phyloP scores from a whole-genome alignment of 441 rosid genomes.

The Syzygium syzygioides region DNA sequence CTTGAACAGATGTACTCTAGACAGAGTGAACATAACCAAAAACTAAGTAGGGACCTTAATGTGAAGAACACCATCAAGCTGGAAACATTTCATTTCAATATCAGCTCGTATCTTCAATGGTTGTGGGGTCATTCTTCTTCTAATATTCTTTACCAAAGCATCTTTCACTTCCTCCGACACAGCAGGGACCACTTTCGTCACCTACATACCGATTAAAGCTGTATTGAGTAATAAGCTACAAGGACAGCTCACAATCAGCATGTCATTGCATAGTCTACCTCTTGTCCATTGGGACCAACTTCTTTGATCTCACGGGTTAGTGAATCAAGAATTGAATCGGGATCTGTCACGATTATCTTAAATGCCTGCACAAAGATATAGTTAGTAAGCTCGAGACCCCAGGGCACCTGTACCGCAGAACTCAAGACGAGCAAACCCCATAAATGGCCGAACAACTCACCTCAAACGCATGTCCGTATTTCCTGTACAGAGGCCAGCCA shows the following conservation, averaged over 20 bases:
- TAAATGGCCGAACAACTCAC: conserved; percentile 26
- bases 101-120: conserved; percentile 95
- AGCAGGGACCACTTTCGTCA: conserved; percentile 71
- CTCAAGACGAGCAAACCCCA: background rate
- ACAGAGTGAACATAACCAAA: background rate
- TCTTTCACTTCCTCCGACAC: conserved; percentile 87
- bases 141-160: conserved; percentile 73
- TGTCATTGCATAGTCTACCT: conserved; percentile 32
- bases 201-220: conserved; percentile 24
- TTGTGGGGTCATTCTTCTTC: conserved; percentile 97
- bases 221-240: background rate
- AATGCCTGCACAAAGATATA: conserved; percentile 55
- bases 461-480: conserved; percentile 97
- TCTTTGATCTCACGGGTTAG: conserved; percentile 85
- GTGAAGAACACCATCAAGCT: conserved; percentile 96
- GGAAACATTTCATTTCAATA: conserved; percentile 94
- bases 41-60: conserved; percentile 50
- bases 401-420: background rate
- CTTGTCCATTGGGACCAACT: conserved; percentile 81
- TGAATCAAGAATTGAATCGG: conserved; percentile 69
- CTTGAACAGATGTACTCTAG: background rate
- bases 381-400: background rate
- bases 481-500: conserved; percentile 94
- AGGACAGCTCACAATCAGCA: conserved; percentile 3
- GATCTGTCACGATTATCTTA: conserved; percentile 84